A percentile compares a stretch with the other conserved stretches of the same genome.
phyloP scores from a whole-genome alignment of 139 green algal genomes.

The Micractinium sp. region DNA sequence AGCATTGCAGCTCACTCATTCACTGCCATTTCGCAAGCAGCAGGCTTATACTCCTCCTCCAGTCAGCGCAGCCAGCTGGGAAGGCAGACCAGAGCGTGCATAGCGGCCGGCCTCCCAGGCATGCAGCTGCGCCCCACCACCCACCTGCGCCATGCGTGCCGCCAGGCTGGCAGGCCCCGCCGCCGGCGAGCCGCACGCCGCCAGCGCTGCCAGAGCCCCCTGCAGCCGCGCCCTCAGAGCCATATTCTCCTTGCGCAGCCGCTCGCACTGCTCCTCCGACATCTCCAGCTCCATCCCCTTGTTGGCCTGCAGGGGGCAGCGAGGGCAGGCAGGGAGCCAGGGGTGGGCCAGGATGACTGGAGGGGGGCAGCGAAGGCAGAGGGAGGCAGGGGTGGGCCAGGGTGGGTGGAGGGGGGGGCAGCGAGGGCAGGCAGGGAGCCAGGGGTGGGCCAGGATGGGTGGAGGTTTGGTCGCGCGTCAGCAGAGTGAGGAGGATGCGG shows the following conservation, averaged over 20 bases:
- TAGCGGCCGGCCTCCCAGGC: too few species aligned
- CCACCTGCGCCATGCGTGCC: slow-evolving; percentile 36
- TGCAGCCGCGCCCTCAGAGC: slow-evolving; percentile 43
- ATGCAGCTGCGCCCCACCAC: not conserved
- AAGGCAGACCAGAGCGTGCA: too few species aligned
- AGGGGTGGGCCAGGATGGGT: not conserved
- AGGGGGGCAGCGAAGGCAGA: not conserved
- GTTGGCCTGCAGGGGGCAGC: slow-evolving; percentile 48
- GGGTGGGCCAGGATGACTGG: not conserved
- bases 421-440: too few species aligned
- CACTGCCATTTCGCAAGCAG: not conserved
- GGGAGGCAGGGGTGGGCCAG: too few species aligned
- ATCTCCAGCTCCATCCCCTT: slow-evolving; percentile 60
- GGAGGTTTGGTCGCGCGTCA: not conserved
- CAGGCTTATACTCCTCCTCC: too few species aligned
- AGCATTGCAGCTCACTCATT: not conserved
- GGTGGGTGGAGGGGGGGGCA: not conserved
- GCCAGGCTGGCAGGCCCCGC: not conserved
- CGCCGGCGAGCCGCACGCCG: slow-evolving; percentile 29
- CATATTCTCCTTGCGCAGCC: slow-evolving; percentile 47
- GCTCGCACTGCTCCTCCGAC: slow-evolving; percentile 50
- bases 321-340: too few species aligned
- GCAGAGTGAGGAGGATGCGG: not conserved
- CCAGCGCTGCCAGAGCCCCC: slow-evolving; percentile 33
- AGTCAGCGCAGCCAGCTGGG: too few species aligned